Conservation (phyloP, 2,329 filamentous ascomycete genomes). For the Ceratocystis lukuohia region DNA sequence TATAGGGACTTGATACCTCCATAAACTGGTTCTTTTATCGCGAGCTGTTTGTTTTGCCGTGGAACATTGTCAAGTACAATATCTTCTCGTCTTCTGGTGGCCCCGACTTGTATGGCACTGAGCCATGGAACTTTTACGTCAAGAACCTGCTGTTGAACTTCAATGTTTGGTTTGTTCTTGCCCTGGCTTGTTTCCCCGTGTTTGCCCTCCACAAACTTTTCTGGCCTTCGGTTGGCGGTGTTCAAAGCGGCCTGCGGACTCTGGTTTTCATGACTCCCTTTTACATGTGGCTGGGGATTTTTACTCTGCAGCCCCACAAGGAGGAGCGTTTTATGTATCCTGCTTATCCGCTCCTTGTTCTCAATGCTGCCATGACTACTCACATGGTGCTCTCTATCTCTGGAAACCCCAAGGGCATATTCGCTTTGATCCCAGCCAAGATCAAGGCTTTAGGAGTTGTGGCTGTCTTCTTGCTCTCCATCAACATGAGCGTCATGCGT, state of each 20-base stretch:
- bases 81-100: slow-evolving; percentile 72
- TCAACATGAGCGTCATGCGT: slow-evolving; percentile 56
- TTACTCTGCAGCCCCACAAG: slow-evolving; percentile 87
- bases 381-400: slow-evolving; percentile 68
- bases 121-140: slow-evolving; percentile 94
- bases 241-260: slow-evolving; percentile 59
- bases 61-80: slow-evolving; percentile 95
- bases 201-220: slow-evolving; percentile 59
- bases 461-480: slow-evolving; percentile 46
- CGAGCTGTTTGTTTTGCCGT: slow-evolving; percentile 61
- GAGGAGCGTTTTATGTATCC: slow-evolving; percentile 99
- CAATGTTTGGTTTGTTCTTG: slow-evolving; percentile 83
- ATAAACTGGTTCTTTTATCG: slow-evolving; percentile 80
- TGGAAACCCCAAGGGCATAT: slow-evolving; percentile 53
- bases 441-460: slow-evolving; percentile 57
- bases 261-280: slow-evolving; percentile 72
- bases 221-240: slow-evolving; percentile 45
- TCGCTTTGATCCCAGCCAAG: slow-evolving; percentile 58
- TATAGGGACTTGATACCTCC: slow-evolving; percentile 52
- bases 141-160: slow-evolving; percentile 88
- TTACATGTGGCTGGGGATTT: slow-evolving; percentile 88
- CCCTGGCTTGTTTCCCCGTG: slow-evolving; percentile 59
- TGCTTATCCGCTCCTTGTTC: slow-evolving; percentile 73
- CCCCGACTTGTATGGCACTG: slow-evolving; percentile 85
- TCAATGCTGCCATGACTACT: slow-evolving; percentile 75